phyloP scores from a whole-genome alignment of 169 alveolate genomes.

The Plasmodium vinckei region DNA sequence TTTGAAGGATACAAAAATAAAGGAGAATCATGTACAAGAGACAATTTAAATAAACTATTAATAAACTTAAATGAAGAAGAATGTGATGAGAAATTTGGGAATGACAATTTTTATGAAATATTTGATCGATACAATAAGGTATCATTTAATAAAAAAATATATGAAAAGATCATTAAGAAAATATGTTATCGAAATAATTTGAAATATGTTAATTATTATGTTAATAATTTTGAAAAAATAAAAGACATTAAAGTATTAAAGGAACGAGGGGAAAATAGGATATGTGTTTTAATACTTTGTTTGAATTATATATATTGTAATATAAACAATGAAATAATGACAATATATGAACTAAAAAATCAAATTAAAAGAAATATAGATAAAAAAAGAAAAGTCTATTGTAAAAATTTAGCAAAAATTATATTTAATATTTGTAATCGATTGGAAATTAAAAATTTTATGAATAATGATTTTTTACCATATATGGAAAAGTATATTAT shows the following conservation, averaged over 20 bases:
- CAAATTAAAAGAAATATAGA: constrained; percentile 55
- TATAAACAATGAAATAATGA: constrained; percentile 65
- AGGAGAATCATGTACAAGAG: not conserved
- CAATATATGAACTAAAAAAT: constrained; percentile 54
- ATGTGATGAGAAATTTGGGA: not conserved
- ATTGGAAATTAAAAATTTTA: constrained; percentile 47
- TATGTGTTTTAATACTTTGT: constrained; percentile 58
- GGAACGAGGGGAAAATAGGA: constrained; percentile 63
- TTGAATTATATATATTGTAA: constrained; percentile 71
- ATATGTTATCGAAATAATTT: constrained; percentile 66
- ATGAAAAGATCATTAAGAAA: constrained; percentile 40
- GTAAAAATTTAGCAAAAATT: constrained; percentile 69
- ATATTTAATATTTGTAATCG: constrained; percentile 34
- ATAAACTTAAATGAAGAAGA: not conserved
- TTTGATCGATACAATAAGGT: constrained; percentile 11
- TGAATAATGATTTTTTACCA: constrained; percentile 37
- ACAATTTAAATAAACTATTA: constrained; percentile 1
- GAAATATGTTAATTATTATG: constrained; percentile 33
- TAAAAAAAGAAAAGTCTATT: constrained; percentile 41
- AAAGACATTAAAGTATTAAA: constrained; percentile 53
- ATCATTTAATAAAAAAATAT: constrained; percentile 22
- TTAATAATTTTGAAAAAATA: constrained; percentile 74
- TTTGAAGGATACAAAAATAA: constrained; percentile 2
- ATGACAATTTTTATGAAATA: constrained; percentile 22
- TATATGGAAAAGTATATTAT: constrained; percentile 60